Evolutionary conservation across 768 basidiomycete genomes (phyloP), one percentile per base, ranked within the genome.

Genomic region (Boletellus ananiceps): DNA sequence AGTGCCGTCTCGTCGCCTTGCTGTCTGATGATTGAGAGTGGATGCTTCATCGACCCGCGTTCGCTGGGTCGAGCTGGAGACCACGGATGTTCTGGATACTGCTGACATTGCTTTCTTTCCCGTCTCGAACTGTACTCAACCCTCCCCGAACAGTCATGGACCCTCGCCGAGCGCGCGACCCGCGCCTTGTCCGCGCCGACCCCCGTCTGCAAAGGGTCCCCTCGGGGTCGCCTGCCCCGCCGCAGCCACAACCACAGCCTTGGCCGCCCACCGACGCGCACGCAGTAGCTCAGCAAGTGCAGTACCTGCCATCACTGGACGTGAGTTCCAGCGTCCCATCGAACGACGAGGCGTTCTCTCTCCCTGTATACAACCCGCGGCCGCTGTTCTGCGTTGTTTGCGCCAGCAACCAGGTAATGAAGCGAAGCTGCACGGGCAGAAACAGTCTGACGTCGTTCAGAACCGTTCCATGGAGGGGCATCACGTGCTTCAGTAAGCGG

Each of bases 401-500:
- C 65, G 95, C 96, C n/a, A 97, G 93, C 63, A 99, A 99, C 64
- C 92, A 98, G 74, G 94, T 89, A 66, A 51, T 36, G 54, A 43
- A 40, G 41, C n/a, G 44, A 39, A 23, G 44, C 6, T 16, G 15
- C 7, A 35, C 16, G 43, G 18, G 14, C 19, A 18, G n/a, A 41
- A 51, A 49, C 29, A 25, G 40, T 51, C 55, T 62, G 34, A 57
- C 58, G 40, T 48, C 49, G 25, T 45, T 31, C 57, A 96, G 93
- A 96, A 96, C 65, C 85, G 94, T 41, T 95, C 93, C 1, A 99
- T 99, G 96, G 96, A 98, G 71, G 96, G 92, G 0, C 96, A 99
- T 62, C 79, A 82, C 62, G 91, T 94, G 13, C 69, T 98, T 45
- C 72, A 85, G 93, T 96, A 57, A 72, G 92, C 79, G 40, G 8